Evolutionary conservation across 257 asterid species (phyloP).

Genomic region (Cinchona pubescens): DNA sequence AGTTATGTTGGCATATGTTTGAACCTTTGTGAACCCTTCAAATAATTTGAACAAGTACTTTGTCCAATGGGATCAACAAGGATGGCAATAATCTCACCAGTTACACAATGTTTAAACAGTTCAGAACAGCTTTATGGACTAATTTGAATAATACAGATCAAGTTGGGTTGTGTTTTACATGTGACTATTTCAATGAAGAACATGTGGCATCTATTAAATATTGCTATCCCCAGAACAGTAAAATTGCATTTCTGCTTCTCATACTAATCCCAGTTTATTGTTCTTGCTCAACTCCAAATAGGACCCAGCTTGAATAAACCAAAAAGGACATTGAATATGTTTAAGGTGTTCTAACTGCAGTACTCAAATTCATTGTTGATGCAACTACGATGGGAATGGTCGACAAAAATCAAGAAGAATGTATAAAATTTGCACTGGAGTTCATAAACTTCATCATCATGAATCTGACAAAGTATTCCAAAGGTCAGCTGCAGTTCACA

Average conservation of each 20-base stretch:
- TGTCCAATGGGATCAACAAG: background rate
- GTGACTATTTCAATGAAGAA: background rate
- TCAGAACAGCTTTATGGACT: background rate
- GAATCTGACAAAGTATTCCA: slow-evolving; percentile 37
- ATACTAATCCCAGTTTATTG: background rate
- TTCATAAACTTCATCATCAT: slow-evolving; percentile 45
- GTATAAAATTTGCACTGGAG: slow-evolving; percentile 54
- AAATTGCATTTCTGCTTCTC: background rate
- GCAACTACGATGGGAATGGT: slow-evolving; percentile 49
- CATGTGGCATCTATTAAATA: background rate
- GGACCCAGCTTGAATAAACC: slow-evolving; percentile 34
- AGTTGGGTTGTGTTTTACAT: background rate
- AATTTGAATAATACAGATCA: background rate
- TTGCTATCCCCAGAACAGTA: background rate
- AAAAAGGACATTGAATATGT: slow-evolving; percentile 33
- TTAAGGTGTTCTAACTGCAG: slow-evolving; percentile 65
- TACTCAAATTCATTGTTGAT: slow-evolving; percentile 72
- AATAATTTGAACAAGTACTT: background rate
- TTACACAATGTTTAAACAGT: background rate
- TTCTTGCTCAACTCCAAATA: slow-evolving; percentile 23
- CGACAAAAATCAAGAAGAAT: slow-evolving; percentile 39
- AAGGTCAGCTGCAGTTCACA: slow-evolving; percentile 39
- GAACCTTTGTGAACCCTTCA: background rate
- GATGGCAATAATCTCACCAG: background rate
- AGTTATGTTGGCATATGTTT: background rate